Evolutionary conservation across 1,139 yeast species (phyloP), one percentile per base, ranked within the genome.

Genomic region (Kodamaea anthophila): DNA sequence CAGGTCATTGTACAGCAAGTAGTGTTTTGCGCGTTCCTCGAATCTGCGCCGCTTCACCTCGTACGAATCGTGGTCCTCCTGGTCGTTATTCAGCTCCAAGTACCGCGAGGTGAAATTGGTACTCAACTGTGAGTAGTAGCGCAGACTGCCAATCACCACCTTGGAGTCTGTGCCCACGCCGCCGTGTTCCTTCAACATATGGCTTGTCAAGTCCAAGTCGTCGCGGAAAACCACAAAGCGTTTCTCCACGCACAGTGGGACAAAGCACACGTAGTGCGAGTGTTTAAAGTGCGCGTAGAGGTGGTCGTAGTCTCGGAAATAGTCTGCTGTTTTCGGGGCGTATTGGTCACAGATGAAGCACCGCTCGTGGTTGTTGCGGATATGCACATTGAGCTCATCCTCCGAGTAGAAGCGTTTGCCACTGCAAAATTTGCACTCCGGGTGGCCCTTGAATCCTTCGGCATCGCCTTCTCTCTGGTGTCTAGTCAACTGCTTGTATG

Each of bases 191-290:
- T 77, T 75, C 30, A 86, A 60, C 79, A 86, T 80, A 53, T 91
- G 98, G 2, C 94, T 93, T 30, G 85, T 80, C 31, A 91, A 62
- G 45, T 87, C 97, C 38, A 87, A 60, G 35, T 85, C 94, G 41
- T 87, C 91, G 18, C 80, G 71, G 49, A 91, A 91, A 1, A 91
- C 98, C 20, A 93, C 93, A 58, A 91, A 88, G 51, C 85, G 81
- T 51, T 83, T 77, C 34, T 88, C 97, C 30, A 88, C 58, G 57
- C 99, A 91, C n/a, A 71, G 49, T 26, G 75, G 83, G n/a, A 83
- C 82, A 22, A 70, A 66, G 55, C 99, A 91, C 9, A 79, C 77
- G 53, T 65, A 86, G 55, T 91, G 99, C 27, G 70, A 76, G 5
- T 51, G 55, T 38, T 64, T 66, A 57, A 91, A 91, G 60, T 91